Conservation (phyloP, 2,329 filamentous ascomycete genomes). For the Colletotrichum chrysophilum region DNA sequence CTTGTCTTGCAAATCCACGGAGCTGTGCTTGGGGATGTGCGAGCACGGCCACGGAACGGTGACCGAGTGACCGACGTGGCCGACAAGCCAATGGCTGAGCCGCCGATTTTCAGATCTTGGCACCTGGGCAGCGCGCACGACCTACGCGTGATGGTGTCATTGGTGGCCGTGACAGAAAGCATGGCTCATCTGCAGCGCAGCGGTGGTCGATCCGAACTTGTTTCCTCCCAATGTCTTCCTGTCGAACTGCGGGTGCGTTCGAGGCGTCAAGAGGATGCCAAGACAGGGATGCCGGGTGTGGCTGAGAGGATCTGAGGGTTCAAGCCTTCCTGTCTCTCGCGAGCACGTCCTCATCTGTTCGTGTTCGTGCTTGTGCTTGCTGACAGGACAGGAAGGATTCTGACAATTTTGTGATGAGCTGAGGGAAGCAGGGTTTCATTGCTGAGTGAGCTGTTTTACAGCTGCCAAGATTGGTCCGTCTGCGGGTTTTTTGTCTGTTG, state of each 20-base stretch:
- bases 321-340: neutral
- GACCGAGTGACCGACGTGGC: constrained; percentile 18
- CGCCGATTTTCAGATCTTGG: constrained; percentile 16
- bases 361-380: neutral
- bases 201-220: constrained; percentile 1
- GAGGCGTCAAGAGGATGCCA: neutral
- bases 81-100: constrained; percentile 11
- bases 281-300: neutral
- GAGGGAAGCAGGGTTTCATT: neutral
- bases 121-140: neutral
- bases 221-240: neutral
- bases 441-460: neutral
- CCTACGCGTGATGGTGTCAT: neutral
- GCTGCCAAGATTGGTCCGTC: neutral
- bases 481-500: neutral
- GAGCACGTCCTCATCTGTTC: neutral
- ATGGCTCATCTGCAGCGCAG: neutral
- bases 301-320: neutral
- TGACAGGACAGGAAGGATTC: neutral
- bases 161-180: neutral
- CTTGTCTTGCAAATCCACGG: neutral
- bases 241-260: neutral
- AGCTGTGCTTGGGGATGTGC: constrained; percentile 22
- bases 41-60: constrained; percentile 8
- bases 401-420: neutral